Evolutionary conservation across 2,329 filamentous ascomycete species (phyloP), one percentile per base, ranked within the genome.

Genomic region (Stagonosporopsis chrysanthemi): DNA sequence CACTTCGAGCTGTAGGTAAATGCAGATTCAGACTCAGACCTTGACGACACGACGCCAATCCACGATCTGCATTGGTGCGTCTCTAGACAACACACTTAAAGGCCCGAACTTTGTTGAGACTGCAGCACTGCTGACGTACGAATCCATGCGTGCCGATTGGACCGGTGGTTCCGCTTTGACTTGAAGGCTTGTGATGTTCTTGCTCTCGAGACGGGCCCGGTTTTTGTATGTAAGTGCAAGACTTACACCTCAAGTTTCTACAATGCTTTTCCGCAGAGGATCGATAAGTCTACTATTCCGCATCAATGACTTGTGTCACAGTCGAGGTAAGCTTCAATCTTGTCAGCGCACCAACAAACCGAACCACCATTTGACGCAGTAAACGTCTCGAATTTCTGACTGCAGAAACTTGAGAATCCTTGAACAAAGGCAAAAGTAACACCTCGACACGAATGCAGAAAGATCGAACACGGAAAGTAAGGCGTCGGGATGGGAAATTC

Each of bases 61-160:
- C 33, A 33, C 33, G 48, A 52, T 57, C 54, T 43, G 54, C 54
- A 39, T 24, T 45, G 36, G 41, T 43, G 38, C 53, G 47, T 52
- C 19, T 41, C 17, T 28, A 26, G 47, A 17, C 23, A 42, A 31
- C 38, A 31, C 38, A 29, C 12, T 15, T 17, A 38, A 42, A 41
- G 36, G 38, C 36, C 42, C 29, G 47, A 56, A 41, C 12, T 19
- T 15, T 47, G 47, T 52, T 57, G 38, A 52, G 48, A 52, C 54
- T 17, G 36, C 23, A 15, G 44, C 22, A 6, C 36, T 43, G 14
- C 17, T 42, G 6, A 23, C 3, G 28, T 12, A 43, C 43, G 43
- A 31, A 43, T 48, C 12, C 40, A 29, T 41, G 35, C 23, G 15
- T 12, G 9, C 26, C 5, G 19, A 40, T 23, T 24, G 41, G 36